Conservation (phyloP, 371 early-diverging fungal species). For the Syncephalastrum monosporum region DNA sequence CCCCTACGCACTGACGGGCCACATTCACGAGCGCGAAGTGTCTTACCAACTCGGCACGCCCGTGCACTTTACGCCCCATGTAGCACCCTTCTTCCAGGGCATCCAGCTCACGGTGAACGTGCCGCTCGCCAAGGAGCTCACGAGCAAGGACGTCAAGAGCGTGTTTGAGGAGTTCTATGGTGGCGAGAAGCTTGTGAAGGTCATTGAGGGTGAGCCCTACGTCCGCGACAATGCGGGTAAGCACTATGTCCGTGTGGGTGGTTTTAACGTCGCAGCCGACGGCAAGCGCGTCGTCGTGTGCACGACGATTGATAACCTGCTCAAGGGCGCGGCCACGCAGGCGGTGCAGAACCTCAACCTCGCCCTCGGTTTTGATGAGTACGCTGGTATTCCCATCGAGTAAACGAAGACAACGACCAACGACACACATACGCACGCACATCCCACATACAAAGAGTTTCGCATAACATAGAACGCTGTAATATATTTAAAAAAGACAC, state of each 20-base stretch:
- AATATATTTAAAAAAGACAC: conserved; percentile 5
- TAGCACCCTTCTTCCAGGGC: conserved; percentile 92
- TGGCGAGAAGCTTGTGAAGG: conserved; percentile 79
- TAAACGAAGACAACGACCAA: conserved; percentile 12
- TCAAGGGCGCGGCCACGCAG: conserved; percentile 97
- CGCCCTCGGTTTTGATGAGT: conserved; percentile 78
- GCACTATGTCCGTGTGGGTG: conserved; percentile 89
- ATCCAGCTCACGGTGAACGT: conserved; percentile 87
- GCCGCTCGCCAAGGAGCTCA: conserved; percentile 74
- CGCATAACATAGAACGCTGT: neutral
- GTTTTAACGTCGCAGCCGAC: conserved; percentile 80
- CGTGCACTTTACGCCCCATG: conserved; percentile 85
- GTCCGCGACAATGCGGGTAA: conserved; percentile 85
- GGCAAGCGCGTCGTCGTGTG: conserved; percentile 87
- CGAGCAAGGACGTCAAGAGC: conserved; percentile 60
- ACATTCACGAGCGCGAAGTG: conserved; percentile 95
- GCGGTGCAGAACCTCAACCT: conserved; percentile 89
- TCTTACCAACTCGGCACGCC: conserved; percentile 71
- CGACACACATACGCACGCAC: neutral
- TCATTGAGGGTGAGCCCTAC: conserved; percentile 75
- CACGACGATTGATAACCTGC: conserved; percentile 92
- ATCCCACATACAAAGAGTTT: neutral
- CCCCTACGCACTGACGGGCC: conserved; percentile 90
- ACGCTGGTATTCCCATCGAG: conserved; percentile 74
- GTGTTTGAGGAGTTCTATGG: conserved; percentile 73